These are phyloP conservation scores for Linaria vulgaris DNA, from an alignment of 257 asterid species.

Conservation along the genomic window DNA sequence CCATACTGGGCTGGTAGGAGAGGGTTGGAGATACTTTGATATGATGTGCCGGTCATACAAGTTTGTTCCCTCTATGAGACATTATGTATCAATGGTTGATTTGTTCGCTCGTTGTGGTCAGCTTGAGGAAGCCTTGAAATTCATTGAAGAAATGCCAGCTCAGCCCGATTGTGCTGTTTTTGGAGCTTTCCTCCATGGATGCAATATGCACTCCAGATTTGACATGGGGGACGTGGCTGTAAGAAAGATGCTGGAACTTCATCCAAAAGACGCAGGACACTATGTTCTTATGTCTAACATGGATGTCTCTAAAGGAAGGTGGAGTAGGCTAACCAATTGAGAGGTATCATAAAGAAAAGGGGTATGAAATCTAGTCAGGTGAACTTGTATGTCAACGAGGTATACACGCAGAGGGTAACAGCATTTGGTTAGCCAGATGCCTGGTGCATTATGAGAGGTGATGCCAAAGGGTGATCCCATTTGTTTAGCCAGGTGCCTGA, in stretches of 20 bases:
- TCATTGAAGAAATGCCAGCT: constrained; percentile 51
- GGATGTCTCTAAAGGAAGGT: constrained; percentile 44
- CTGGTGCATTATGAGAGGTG: too few species aligned
- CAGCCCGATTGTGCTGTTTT: constrained; percentile 39
- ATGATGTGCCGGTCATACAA: constrained; percentile 39
- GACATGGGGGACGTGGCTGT: constrained; percentile 55
- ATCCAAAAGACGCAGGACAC: constrained; percentile 43
- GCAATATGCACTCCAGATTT: constrained; percentile 45
- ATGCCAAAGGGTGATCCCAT: constrained; percentile 15
- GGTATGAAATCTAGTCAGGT: constrained; percentile 40
- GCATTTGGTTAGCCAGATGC: constrained; percentile 21
- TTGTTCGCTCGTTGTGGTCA: constrained; percentile 53
- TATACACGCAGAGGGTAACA: constrained; percentile 11
- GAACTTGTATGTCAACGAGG: constrained; percentile 14
- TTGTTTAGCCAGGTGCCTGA: constrained; percentile 15
- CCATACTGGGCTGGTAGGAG: constrained; percentile 49
- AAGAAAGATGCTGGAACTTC: constrained; percentile 46
- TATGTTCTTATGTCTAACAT: constrained; percentile 53
- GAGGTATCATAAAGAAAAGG: constrained; percentile 41
- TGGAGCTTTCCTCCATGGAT: constrained; percentile 58
- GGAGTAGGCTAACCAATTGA: constrained; percentile 45
- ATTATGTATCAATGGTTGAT: constrained; percentile 60
- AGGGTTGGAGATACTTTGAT: constrained; percentile 52
- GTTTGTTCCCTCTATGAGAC: constrained; percentile 44
- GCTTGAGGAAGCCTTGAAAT: constrained; percentile 53